Evolutionary conservation across 2,329 filamentous ascomycete genomes (phyloP).

Genomic region (Talaromyces funiculosus): DNA sequence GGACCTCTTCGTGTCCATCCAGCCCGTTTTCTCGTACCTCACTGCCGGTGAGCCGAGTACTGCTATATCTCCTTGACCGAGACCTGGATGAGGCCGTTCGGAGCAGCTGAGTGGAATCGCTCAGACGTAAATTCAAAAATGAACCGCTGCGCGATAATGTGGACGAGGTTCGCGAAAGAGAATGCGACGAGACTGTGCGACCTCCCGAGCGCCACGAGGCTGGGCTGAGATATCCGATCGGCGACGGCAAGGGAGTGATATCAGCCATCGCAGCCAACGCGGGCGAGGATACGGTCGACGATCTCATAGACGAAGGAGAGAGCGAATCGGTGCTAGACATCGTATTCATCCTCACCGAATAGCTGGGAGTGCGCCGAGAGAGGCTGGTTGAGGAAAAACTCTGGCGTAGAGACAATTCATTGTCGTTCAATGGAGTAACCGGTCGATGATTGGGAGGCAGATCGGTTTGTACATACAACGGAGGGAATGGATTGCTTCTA

Average conservation of each 20-base stretch:
- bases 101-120: conserved; percentile 32
- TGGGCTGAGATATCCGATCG: conserved; percentile 49
- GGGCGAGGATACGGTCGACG: conserved; percentile 60
- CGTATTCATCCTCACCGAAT: conserved; percentile 33
- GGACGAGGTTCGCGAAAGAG: conserved; percentile 39
- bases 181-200: conserved; percentile 53
- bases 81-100: conserved; percentile 27
- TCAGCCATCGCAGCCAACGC: conserved; percentile 70
- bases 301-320: conserved; percentile 58
- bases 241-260: conserved; percentile 73
- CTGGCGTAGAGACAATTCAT: conserved; percentile 33
- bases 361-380: conserved; percentile 40
- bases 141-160: conserved; percentile 35
- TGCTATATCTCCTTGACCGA: conserved; percentile 36
- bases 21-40: conserved; percentile 19
- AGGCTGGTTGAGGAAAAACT: conserved; percentile 40
- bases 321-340: conserved; percentile 40
- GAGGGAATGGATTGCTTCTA: conserved; percentile 18
- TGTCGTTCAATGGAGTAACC: conserved; percentile 26
- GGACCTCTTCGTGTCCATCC: conserved; percentile 23
- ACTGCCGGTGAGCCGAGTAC: conserved; percentile 28
- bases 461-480: conserved; percentile 35
- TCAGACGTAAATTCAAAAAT: conserved; percentile 29
- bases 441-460: conserved; percentile 19
- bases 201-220: conserved; percentile 48